Conservation (phyloP, 345 rosid genomes). For the Eucalyptus paniculata region DNA sequence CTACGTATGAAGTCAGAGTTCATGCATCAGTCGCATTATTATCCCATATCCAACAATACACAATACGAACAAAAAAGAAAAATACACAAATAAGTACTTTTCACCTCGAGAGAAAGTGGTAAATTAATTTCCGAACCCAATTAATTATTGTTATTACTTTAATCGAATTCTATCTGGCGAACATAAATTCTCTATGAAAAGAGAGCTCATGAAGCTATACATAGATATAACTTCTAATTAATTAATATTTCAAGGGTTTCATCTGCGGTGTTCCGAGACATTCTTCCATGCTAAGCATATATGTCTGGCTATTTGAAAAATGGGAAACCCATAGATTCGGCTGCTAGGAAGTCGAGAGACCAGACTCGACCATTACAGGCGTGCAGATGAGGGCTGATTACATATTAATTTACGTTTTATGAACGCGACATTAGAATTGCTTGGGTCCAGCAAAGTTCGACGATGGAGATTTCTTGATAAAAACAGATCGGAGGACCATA, state of each 20-base stretch:
- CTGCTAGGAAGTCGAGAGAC: neutral
- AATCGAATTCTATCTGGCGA: fast-evolving
- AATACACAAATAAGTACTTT: fast-evolving
- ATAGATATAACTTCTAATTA: neutral
- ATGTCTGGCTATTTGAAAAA: neutral
- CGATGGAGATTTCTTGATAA: neutral
- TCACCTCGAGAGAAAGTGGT: neutral
- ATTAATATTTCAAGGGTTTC: neutral
- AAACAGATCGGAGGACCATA: neutral
- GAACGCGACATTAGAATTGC: neutral
- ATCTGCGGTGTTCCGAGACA: neutral
- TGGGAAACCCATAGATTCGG: neutral
- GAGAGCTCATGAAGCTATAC: neutral
- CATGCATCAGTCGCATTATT: fast-evolving
- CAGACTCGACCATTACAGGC: neutral
- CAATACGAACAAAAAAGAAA: too few relatives aligned
- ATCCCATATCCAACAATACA: neutral
- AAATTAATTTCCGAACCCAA: neutral
- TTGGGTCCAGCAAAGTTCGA: neutral
- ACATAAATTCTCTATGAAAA: too few relatives aligned
- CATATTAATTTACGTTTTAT: neutral
- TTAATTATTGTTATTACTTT: neutral
- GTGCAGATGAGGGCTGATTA: neutral
- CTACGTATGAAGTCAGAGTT: fast-evolving
- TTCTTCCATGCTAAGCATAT: neutral